Evolutionary conservation across 2,329 filamentous ascomycete species (phyloP).

Genomic region (Aspergillus floridensis): DNA sequence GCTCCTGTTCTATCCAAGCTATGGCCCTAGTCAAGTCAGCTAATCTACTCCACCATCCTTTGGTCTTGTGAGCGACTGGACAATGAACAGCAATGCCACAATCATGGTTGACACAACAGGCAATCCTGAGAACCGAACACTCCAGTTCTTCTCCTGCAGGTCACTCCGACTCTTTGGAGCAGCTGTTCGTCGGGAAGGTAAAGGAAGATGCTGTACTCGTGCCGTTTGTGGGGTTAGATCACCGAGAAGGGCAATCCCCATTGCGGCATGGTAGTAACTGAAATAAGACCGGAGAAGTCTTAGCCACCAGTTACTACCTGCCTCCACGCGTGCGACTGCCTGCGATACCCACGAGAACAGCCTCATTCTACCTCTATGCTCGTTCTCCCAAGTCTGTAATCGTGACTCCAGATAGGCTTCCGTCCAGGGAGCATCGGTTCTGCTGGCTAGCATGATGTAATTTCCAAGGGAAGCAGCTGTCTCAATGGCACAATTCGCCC

Average conservation of each 20-base stretch:
- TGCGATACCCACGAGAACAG: background rate
- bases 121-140: background rate
- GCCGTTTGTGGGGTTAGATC: background rate
- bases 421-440: background rate
- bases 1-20: background rate
- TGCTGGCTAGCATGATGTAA: background rate
- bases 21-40: background rate
- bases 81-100: background rate
- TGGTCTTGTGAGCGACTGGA: background rate
- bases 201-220: slow-evolving; percentile 5
- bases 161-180: background rate
- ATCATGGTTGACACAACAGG: background rate
- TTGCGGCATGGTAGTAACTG: background rate
- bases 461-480: slow-evolving; percentile 36
- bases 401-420: background rate
- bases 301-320: background rate
- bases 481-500: slow-evolving; percentile 42
- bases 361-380: background rate
- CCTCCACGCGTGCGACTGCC: background rate
- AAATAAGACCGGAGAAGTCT: background rate
- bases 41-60: background rate
- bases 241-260: background rate
- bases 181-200: background rate
- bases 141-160: background rate
- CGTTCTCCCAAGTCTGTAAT: slow-evolving; percentile 1